These are phyloP conservation scores for Lycium barbarum DNA, from an alignment of 257 asterid genomes.

Conservation along the genomic window DNA sequence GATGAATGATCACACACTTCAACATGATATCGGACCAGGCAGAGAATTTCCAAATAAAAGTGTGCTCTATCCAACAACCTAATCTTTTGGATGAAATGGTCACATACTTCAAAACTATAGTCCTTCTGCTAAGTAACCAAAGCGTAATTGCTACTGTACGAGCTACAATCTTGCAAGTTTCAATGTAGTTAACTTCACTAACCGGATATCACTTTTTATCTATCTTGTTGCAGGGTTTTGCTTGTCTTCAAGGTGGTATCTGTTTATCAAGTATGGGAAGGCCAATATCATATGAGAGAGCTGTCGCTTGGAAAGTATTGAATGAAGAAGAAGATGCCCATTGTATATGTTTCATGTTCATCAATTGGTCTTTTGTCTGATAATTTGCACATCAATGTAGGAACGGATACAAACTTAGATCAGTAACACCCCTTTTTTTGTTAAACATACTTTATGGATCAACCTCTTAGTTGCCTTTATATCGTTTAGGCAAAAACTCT, in stretches of 20 bases:
- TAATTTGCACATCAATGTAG: slow-evolving; percentile 27
- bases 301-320: slow-evolving; percentile 67
- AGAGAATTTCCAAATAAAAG: too few species aligned
- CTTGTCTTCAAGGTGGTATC: slow-evolving; percentile 57
- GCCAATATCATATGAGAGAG: slow-evolving; percentile 55
- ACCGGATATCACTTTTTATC: neutral
- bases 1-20: too few species aligned
- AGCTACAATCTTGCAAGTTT: neutral
- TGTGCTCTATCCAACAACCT: too few species aligned
- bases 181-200: neutral
- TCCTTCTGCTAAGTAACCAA: neutral
- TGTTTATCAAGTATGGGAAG: slow-evolving; percentile 62
- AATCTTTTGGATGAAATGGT: too few species aligned
- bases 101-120: too few species aligned
- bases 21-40: too few species aligned
- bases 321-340: slow-evolving; percentile 84
- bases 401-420: slow-evolving; percentile 21
- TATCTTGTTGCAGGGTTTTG: slow-evolving; percentile 45
- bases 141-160: neutral
- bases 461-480: neutral
- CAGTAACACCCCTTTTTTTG: neutral
- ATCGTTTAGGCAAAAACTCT: neutral
- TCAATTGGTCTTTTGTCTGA: slow-evolving; percentile 84
- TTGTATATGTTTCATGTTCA: slow-evolving; percentile 86
- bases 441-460: slow-evolving; percentile 16